phyloP scores from a whole-genome alignment of 116 monocot genomes.

The Dioscorea cayenensis region DNA sequence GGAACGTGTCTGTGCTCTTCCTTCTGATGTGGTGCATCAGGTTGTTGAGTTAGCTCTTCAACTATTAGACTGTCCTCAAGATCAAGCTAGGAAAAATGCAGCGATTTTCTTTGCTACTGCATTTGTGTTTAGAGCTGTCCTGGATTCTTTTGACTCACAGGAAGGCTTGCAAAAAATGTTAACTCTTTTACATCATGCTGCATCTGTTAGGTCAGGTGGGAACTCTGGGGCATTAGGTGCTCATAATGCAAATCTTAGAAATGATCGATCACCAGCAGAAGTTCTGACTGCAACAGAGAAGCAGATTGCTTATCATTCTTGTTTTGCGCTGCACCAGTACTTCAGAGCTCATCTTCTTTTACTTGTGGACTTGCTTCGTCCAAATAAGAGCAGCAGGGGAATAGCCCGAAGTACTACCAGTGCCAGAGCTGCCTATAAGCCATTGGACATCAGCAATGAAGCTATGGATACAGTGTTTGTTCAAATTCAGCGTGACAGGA shows the following conservation, averaged over 20 bases:
- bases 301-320: conserved; percentile 89
- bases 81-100: conserved; percentile 93
- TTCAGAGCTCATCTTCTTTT: conserved; percentile 88
- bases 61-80: conserved; percentile 81
- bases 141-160: conserved; percentile 89
- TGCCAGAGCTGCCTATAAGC: conserved; percentile 81
- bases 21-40: conserved; percentile 54
- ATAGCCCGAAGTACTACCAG: conserved; percentile 51
- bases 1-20: conserved; percentile 96
- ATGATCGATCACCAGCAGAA: conserved; percentile 70
- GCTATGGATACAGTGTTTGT: conserved; percentile 85
- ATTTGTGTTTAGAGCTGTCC: conserved; percentile 91
- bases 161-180: conserved; percentile 90
- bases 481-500: conserved; percentile 92
- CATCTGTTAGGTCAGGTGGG: conserved; percentile 83
- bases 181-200: conserved; percentile 60
- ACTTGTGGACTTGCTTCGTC: conserved; percentile 92
- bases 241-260: conserved; percentile 41
- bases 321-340: conserved; percentile 86
- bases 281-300: conserved; percentile 90
- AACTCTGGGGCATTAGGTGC: conserved; percentile 44
- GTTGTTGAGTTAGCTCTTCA: conserved; percentile 89
- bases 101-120: conserved; percentile 79
- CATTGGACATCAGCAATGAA: conserved; percentile 95
- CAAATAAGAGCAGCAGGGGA: conserved; percentile 71